phyloP scores from a whole-genome alignment of 2,329 filamentous ascomycete genomes.

The Coniochaeta hoffmannii region DNA sequence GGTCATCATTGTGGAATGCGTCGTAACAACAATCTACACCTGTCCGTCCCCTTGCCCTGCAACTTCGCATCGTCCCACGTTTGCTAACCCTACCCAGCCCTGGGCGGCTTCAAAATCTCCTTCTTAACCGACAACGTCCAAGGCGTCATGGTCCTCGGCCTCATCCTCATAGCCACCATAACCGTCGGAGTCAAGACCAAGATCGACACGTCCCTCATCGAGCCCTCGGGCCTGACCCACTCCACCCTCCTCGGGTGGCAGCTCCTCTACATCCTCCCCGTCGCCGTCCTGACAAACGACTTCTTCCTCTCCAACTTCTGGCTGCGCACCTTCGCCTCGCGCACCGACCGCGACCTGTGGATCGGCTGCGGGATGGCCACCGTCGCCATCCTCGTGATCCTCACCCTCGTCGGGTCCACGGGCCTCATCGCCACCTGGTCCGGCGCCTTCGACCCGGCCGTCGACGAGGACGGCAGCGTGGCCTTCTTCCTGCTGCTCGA shows the following conservation, averaged over 20 bases:
- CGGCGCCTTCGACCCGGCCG: slow-evolving; percentile 55
- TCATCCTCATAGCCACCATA: slow-evolving; percentile 70
- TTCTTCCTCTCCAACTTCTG: slow-evolving; percentile 83
- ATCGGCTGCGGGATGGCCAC: slow-evolving; percentile 65
- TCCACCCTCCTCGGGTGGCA: slow-evolving; percentile 73
- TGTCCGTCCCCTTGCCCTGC: slow-evolving; percentile 40
- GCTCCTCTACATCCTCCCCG: slow-evolving; percentile 74
- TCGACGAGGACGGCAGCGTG: slow-evolving; percentile 46
- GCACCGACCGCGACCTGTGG: slow-evolving; percentile 70
- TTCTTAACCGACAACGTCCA: slow-evolving; percentile 81
- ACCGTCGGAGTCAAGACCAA: slow-evolving; percentile 69
- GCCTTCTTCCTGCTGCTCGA: slow-evolving; percentile 71
- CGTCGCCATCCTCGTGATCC: slow-evolving; percentile 56
- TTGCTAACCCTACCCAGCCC: slow-evolving; percentile 35
- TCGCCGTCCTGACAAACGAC: slow-evolving; percentile 76
- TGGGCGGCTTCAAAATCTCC: slow-evolving; percentile 77
- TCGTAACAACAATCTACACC: slow-evolving; percentile 76
- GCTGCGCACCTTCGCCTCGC: slow-evolving; percentile 76
- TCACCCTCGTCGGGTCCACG: slow-evolving; percentile 64
- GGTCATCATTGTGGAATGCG: slow-evolving; percentile 69
- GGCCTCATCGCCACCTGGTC: slow-evolving; percentile 75
- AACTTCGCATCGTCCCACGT: neutral
- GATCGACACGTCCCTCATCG: slow-evolving; percentile 62
- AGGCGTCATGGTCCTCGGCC: slow-evolving; percentile 66
- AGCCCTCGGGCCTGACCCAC: slow-evolving; percentile 61